Evolutionary conservation across 2,329 filamentous ascomycete genomes (phyloP), one percentile per base, ranked within the genome.

Genomic region (Fusarium sp.): DNA sequence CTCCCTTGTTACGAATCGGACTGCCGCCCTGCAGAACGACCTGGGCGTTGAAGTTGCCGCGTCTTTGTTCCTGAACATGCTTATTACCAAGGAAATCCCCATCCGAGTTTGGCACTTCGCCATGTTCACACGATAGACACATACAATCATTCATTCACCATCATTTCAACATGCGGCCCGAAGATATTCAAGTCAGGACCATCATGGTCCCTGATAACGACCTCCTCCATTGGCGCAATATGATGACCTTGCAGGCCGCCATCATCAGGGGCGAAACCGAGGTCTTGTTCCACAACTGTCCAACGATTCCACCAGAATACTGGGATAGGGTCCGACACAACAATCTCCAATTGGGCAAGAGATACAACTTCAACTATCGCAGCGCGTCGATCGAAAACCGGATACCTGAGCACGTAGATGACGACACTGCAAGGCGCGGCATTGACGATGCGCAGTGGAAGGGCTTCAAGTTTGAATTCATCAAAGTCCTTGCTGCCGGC

Each of bases 401-500:
- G n/a, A 10, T 15, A 35, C n/a, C 30, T 11, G 5, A 27, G 3
- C 8, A 15, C 11, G 6, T 62, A 20, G n/a, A 32, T 27, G n/a
- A 10, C 25, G n/a, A 7, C 12, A 9, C n/a, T 11, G 60, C 60
- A 38, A 50, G 40, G 58, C 59, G 5, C 3, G 12, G 8, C 4
- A 54, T 77, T 32, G 38, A 32, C 4, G 50, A 33, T 5, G 15
- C 4, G 9, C 12, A 15, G 6, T 79, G 72, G 69, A 9, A 57
- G 6, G 80, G 78, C n/a, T 69, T 79, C 22, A 57, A 57, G 14
- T 69, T 81, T 40, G 66, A 65, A 14, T 79, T 81, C 45, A 52
- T 76, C 59, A 80, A 74, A 56, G 50, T 81, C 35, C 63, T 81
- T 33, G 79, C 71, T n/a, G 25, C 37, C 12, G 80, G 80, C n/a